Conservation (phyloP, 108 stramenopile species). For the Aurantiochytrium sp. region DNA sequence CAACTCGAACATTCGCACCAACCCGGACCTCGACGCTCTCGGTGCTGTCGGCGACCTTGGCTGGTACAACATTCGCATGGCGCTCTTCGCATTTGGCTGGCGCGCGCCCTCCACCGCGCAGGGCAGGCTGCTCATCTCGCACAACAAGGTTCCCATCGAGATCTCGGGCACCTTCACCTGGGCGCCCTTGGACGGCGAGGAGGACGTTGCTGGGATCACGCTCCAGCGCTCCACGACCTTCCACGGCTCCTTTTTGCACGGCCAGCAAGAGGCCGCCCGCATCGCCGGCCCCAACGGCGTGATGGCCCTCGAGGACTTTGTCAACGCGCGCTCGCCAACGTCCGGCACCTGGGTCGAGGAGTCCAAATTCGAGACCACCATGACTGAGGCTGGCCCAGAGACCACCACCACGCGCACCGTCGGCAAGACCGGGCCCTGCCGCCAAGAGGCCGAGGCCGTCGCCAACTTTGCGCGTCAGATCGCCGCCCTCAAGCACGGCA, state of each 20-base stretch:
- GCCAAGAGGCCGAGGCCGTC: not conserved
- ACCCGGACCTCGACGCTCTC: slow-evolving; percentile 33
- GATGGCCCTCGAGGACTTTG: slow-evolving; percentile 11
- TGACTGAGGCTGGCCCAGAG: not conserved
- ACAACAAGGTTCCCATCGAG: slow-evolving; percentile 16
- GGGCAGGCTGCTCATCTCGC: not conserved
- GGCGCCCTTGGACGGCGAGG: not conserved
- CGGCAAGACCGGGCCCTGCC: not conserved
- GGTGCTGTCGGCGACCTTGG: slow-evolving; percentile 36
- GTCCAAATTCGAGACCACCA: not conserved
- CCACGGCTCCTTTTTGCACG: slow-evolving; percentile 5
- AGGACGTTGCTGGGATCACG: not conserved
- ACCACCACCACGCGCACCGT: not conserved
- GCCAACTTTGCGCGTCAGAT: not conserved
- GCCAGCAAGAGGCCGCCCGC: not conserved
- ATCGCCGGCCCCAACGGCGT: not conserved
- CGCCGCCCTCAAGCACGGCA: not conserved
- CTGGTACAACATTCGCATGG: slow-evolving; percentile 33
- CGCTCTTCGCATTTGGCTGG: not conserved
- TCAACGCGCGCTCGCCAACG: not conserved
- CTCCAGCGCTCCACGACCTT: not conserved
- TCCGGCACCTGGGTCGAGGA: not conserved
- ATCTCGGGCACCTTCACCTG: not conserved
- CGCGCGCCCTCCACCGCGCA: not conserved
- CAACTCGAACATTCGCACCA: slow-evolving; percentile 9